Conservation (phyloP, 768 basidiomycete species). For the Chalciporus sphaerocephalus region DNA sequence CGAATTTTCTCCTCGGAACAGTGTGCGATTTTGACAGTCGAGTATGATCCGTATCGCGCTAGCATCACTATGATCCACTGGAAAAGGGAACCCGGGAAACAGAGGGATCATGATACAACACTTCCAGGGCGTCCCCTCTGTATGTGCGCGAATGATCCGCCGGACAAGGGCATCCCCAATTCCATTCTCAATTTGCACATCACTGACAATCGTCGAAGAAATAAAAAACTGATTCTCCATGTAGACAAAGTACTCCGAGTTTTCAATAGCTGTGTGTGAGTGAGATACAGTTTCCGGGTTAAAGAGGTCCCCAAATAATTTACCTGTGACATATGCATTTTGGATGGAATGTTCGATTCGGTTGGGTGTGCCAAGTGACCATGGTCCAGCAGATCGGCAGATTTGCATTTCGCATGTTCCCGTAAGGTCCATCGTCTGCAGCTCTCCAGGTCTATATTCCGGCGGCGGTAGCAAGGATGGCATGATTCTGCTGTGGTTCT, state of each 20-base stretch:
- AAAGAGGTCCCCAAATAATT: slow-evolving; percentile 3
- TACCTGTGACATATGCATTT: slow-evolving; percentile 89
- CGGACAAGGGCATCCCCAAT: slow-evolving; percentile 93
- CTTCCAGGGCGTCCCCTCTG: slow-evolving; percentile 78
- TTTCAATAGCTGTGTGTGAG: slow-evolving; percentile 64
- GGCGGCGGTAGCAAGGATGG: slow-evolving; percentile 92
- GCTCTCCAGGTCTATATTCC: slow-evolving; percentile 81
- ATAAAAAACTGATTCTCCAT: slow-evolving; percentile 96
- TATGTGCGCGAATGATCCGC: slow-evolving; percentile 85
- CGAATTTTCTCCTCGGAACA: slow-evolving; percentile 84
- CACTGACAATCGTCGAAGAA: slow-evolving; percentile 84
- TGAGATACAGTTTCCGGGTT: neutral
- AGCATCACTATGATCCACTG: slow-evolving; percentile 90
- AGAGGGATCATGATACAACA: slow-evolving; percentile 91
- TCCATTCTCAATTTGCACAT: slow-evolving; percentile 83
- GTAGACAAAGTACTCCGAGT: slow-evolving; percentile 96
- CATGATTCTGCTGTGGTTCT: slow-evolving; percentile 92
- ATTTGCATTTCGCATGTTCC: slow-evolving; percentile 98
- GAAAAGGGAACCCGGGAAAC: slow-evolving; percentile 88
- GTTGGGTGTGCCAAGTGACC: slow-evolving; percentile 90
- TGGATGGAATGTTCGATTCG: slow-evolving; percentile 89
- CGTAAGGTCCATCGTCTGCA: slow-evolving; percentile 74
- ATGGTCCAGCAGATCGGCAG: slow-evolving; percentile 90
- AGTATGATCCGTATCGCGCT: slow-evolving; percentile 94
- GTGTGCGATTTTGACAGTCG: slow-evolving; percentile 90